A percentile compares a stretch with the other conserved stretches of the same genome.
These are phyloP conservation scores for Pascua guehoae DNA, from an alignment of 1,284 basidiomycete species.

Conservation along the genomic window DNA sequence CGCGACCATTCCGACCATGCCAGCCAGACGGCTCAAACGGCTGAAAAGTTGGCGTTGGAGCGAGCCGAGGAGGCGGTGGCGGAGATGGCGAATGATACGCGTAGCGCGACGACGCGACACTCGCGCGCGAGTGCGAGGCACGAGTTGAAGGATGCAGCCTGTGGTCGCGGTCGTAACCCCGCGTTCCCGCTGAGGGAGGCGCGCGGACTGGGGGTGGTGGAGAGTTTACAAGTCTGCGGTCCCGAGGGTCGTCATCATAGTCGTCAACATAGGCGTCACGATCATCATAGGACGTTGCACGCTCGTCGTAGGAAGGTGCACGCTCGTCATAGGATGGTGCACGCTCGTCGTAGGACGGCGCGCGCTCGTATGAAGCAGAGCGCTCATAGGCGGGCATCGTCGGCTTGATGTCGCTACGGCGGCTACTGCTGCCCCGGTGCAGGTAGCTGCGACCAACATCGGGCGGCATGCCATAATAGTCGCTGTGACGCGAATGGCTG, in stretches of 20 bases:
- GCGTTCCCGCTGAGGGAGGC: not conserved
- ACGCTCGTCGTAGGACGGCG: conserved; percentile 5
- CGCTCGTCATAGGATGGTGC: not conserved
- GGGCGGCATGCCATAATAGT: conserved; percentile 14
- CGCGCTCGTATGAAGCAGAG: conserved; percentile 4
- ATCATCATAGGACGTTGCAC: not conserved
- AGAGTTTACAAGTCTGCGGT: no score
- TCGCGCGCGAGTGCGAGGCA: not conserved
- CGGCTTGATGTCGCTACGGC: no score
- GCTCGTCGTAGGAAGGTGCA: conserved; percentile 5
- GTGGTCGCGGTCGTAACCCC: conserved; percentile 1
- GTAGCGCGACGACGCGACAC: conserved; percentile 5
- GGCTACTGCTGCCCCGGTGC: conserved; percentile 8
- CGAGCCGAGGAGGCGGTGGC: not conserved
- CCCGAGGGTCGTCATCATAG: not conserved
- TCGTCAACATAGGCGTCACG: conserved; percentile 1
- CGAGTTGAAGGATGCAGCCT: not conserved
- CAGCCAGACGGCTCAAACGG: conserved; percentile 10
- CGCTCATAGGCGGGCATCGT: conserved; percentile 6
- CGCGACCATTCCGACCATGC: not conserved
- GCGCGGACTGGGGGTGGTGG: not conserved
- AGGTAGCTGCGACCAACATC: conserved; percentile 20
- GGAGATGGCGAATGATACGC: conserved; percentile 8
- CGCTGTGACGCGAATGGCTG: not conserved
- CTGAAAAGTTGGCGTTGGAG: conserved; percentile 5